These are phyloP conservation scores for Suhomyces guaymorum DNA, from an alignment of 1,139 yeast species.

Conservation along the genomic window DNA sequence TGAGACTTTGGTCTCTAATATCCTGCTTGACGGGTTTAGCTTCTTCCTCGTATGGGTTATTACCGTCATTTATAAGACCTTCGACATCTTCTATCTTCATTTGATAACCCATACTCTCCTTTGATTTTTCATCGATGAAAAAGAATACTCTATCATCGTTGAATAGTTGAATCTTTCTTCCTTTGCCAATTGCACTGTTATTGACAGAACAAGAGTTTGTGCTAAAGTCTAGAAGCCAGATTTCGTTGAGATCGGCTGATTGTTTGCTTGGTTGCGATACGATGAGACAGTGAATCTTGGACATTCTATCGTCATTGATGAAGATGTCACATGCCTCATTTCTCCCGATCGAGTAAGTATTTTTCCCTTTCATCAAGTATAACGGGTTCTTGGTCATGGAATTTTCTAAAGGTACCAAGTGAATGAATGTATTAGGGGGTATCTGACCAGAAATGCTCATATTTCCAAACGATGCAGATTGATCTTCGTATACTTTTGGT, in stretches of 20 bases:
- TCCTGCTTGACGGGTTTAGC: slow-evolving; percentile 28
- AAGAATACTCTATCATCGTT: slow-evolving; percentile 67
- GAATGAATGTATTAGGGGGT: slow-evolving; percentile 32
- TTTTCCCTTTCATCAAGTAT: slow-evolving; percentile 60
- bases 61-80: slow-evolving; percentile 53
- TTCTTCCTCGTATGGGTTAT: slow-evolving; percentile 17
- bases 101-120: slow-evolving; percentile 53
- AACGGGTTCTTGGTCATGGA: slow-evolving; percentile 45
- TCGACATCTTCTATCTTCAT: slow-evolving; percentile 51
- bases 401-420: slow-evolving; percentile 31
- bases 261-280: slow-evolving; percentile 61
- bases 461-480: background rate
- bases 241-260: slow-evolving; percentile 53
- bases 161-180: slow-evolving; percentile 58
- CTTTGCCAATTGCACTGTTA: slow-evolving; percentile 57
- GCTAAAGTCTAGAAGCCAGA: slow-evolving; percentile 82
- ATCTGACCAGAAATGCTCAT: slow-evolving; percentile 2
- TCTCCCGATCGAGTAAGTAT: slow-evolving; percentile 66
- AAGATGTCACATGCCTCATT: slow-evolving; percentile 58
- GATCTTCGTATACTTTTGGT: background rate
- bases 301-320: slow-evolving; percentile 72
- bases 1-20: slow-evolving; percentile 28
- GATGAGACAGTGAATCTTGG: slow-evolving; percentile 80
- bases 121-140: slow-evolving; percentile 57
- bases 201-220: slow-evolving; percentile 80